Conservation (phyloP, 192 early-diverging fungal genomes). For the Lobosporangium transversale region DNA sequence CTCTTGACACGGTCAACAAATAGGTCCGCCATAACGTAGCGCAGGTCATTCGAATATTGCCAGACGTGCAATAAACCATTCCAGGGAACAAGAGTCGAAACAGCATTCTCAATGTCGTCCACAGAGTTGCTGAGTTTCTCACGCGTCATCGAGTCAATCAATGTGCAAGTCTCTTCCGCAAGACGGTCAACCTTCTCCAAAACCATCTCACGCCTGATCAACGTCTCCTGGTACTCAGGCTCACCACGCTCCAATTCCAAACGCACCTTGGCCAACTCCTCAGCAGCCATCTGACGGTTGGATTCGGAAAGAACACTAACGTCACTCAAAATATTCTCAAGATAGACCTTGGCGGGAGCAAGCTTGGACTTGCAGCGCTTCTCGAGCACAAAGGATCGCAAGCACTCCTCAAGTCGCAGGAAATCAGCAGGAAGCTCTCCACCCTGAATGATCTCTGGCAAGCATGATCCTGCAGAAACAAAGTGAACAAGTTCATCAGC, state of each 20-base stretch:
- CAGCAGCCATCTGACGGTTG: conserved; percentile 71
- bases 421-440: conserved; percentile 63
- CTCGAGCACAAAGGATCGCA: conserved; percentile 94
- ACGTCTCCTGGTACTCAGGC: conserved; percentile 81
- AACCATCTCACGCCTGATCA: conserved; percentile 76
- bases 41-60: conserved; percentile 87
- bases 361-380: conserved; percentile 95
- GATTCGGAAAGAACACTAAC: conserved; percentile 75
- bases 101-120: conserved; percentile 72
- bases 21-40: conserved; percentile 71
- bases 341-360: conserved; percentile 91
- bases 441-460: conserved; percentile 43
- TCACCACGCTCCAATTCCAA: conserved; percentile 68
- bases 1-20: conserved; percentile 70
- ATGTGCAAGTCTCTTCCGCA: conserved; percentile 66
- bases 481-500: conserved; percentile 96
- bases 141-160: conserved; percentile 60
- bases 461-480: conserved; percentile 76
- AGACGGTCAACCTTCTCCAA: conserved; percentile 69
- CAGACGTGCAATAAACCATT: conserved; percentile 84
- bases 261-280: conserved; percentile 70
- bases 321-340: conserved; percentile 87
- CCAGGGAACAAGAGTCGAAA: conserved; percentile 76
- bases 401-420: conserved; percentile 81
- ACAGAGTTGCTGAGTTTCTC: conserved; percentile 61